A percentile compares a stretch with the other conserved stretches of the same genome.
phyloP scores from a whole-genome alignment of 139 green algal species.

The Chlamydomonas sp. region DNA sequence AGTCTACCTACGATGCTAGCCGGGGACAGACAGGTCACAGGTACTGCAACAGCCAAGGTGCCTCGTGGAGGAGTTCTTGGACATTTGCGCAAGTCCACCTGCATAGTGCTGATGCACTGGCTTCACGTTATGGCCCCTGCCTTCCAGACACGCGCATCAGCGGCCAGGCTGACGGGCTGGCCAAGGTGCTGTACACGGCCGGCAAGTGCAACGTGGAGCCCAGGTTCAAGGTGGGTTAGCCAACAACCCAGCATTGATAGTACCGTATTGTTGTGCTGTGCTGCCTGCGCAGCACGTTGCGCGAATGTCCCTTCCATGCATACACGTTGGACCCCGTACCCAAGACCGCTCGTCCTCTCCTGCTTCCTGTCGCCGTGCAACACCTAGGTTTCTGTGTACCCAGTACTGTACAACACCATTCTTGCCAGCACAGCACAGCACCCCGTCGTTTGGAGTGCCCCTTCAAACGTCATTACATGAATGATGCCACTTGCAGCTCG shows the following conservation, averaged over 20 bases:
- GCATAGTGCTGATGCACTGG: not conserved
- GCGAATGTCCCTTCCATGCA: not conserved
- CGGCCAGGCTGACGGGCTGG: slow-evolving; percentile 28
- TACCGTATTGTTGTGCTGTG: not conserved
- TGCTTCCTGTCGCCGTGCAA: too few relatives aligned
- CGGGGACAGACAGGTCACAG: not conserved
- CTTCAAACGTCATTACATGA: too few relatives aligned
- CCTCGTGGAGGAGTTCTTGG: not conserved
- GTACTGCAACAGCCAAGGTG: not conserved
- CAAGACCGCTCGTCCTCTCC: too few relatives aligned
- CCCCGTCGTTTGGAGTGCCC: not conserved
- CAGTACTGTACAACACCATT: too few relatives aligned
- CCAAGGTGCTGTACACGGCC: slow-evolving; percentile 36
- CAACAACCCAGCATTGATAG: too few relatives aligned
- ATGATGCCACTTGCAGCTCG: too few relatives aligned
- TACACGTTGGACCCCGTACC: too few relatives aligned
- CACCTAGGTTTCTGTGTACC: too few relatives aligned
- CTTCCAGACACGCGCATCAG: slow-evolving; percentile 25
- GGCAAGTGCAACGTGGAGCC: slow-evolving; percentile 29
- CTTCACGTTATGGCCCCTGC: not conserved
- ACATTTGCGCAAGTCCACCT: not conserved
- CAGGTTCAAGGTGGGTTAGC: slow-evolving; percentile 11
- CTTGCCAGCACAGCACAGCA: too few relatives aligned
- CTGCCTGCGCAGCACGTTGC: not conserved
- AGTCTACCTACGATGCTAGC: not conserved